Conservation (phyloP, 2,329 filamentous ascomycete species). For the Colletotrichum graminicola region DNA sequence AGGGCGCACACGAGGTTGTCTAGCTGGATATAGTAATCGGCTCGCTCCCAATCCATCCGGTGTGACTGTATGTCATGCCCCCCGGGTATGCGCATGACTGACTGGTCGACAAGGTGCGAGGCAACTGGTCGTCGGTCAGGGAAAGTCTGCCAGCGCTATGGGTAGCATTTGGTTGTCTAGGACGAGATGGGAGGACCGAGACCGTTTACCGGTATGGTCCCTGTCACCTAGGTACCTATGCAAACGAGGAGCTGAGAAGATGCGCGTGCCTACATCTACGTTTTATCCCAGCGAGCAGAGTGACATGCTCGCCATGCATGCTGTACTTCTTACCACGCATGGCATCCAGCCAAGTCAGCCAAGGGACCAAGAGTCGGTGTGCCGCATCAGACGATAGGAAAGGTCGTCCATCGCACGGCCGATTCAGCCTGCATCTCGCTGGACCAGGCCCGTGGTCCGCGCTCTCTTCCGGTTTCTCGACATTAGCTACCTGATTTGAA, state of each 20-base stretch:
- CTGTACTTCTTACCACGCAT: neutral
- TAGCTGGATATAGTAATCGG: slow-evolving; percentile 24
- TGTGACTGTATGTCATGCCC: neutral
- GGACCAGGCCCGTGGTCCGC: neutral
- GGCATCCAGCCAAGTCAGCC: neutral
- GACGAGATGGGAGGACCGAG: slow-evolving; percentile 14
- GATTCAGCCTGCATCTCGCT: slow-evolving; percentile 17
- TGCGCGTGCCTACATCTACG: neutral
- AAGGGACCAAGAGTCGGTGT: neutral
- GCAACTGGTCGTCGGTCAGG: neutral
- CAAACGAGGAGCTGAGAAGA: slow-evolving; percentile 6
- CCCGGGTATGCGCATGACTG: neutral
- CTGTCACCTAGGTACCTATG: slow-evolving; percentile 3
- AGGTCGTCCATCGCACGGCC: neutral
- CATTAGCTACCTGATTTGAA: slow-evolving; percentile 18
- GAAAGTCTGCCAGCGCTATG: slow-evolving; percentile 29
- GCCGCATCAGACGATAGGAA: neutral
- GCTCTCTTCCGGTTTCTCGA: neutral
- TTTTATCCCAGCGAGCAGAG: neutral
- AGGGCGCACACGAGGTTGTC: neutral
- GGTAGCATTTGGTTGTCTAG: slow-evolving; percentile 1
- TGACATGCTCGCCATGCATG: neutral
- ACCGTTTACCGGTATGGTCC: neutral
- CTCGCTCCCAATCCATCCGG: slow-evolving; percentile 11
- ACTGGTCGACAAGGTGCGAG: neutral